phyloP scores from a whole-genome alignment of 2,329 filamentous ascomycete species.

The Fusarium sp. region DNA sequence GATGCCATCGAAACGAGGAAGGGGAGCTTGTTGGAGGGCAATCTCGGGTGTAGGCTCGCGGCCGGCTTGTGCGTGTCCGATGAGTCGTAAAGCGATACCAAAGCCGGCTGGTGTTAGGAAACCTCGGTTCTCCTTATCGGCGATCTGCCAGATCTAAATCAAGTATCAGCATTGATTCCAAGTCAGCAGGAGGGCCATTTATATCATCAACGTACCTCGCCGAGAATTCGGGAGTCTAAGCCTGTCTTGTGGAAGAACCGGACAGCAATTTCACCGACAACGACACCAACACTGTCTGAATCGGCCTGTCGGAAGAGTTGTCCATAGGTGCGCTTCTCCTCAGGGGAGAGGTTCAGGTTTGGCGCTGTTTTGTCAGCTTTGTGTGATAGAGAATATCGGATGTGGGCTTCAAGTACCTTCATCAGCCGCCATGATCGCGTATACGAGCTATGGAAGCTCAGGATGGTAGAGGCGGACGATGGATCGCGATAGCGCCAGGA shows the following conservation, averaged over 20 bases:
- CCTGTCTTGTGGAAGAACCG: conserved; percentile 98
- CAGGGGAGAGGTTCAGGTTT: conserved; percentile 84
- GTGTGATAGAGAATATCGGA: not conserved
- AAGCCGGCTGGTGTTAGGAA: conserved; percentile 94
- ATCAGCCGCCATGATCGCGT: conserved; percentile 44
- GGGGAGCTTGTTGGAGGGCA: conserved; percentile 84
- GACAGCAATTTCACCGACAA: conserved; percentile 95
- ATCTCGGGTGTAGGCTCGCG: conserved; percentile 82
- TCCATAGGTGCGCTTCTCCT: conserved; percentile 94
- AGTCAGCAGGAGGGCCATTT: not conserved
- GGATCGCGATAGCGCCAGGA: conserved; percentile 22
- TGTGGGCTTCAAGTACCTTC: conserved; percentile 31
- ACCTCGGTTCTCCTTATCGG: conserved; percentile 94
- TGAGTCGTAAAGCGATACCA: conserved; percentile 89
- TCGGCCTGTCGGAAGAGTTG: conserved; percentile 95
- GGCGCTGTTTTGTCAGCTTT: conserved; percentile 58
- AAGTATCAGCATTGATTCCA: conserved; percentile 1
- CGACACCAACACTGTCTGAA: conserved; percentile 88
- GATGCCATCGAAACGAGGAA: conserved; percentile 91
- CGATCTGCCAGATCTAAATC: conserved; percentile 95
- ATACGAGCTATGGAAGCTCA: conserved; percentile 41
- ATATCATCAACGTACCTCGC: conserved; percentile 71
- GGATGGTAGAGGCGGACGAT: conserved; percentile 32
- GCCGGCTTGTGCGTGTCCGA: conserved; percentile 93
- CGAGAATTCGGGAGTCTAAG: conserved; percentile 83